Evolutionary conservation across 1,139 yeast genomes (phyloP), one percentile per base, ranked within the genome.

Genomic region (Taiozyma sp.): DNA sequence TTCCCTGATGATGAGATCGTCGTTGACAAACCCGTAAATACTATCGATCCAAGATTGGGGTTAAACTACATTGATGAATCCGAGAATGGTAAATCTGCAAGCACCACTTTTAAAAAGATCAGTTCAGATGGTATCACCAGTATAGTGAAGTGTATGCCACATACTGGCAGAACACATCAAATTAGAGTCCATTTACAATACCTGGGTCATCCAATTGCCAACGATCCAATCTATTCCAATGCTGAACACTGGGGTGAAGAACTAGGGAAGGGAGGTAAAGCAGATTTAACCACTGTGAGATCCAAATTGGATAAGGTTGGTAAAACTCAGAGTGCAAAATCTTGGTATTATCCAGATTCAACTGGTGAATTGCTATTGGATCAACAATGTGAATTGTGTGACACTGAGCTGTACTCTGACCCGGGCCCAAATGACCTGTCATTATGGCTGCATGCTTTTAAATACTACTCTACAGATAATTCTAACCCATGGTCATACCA

Each of bases 151-250:
- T 92, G 98, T 66, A 78, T 73, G 54, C 99, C 99, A 1, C 69
- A 79, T 22, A 92, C 99, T 0, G 99, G 99, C 0, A 75, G 99
- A 62, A 89, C 98, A 0, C 99, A 93, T 66, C 99, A 93, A 65
- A 90, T 93, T 48, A 72, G 99, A 50, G 96, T 93, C 0, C 99
- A 93, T 70, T 70, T 93, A 51, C 97, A 92, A 67, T 87, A 77
- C 60, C 63, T 93, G 29, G 97, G 97, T 0, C 81, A 80, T 61
- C 97, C 99, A 1, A 93, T 93, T 48, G 96, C 96, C 30, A 93
- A 93, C 66, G 99, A 93, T 67, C 98, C 98, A 0, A 78, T 93
- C 1, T 93, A 74, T 87, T 4, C 73, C 75, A 8, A 46, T 34
- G 49, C 34, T 4, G 42, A 32, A n/a, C 48, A 57, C 70, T 93